Evolutionary conservation across 2,329 filamentous ascomycete genomes (phyloP).

Genomic region (Seiridium cupressi): DNA sequence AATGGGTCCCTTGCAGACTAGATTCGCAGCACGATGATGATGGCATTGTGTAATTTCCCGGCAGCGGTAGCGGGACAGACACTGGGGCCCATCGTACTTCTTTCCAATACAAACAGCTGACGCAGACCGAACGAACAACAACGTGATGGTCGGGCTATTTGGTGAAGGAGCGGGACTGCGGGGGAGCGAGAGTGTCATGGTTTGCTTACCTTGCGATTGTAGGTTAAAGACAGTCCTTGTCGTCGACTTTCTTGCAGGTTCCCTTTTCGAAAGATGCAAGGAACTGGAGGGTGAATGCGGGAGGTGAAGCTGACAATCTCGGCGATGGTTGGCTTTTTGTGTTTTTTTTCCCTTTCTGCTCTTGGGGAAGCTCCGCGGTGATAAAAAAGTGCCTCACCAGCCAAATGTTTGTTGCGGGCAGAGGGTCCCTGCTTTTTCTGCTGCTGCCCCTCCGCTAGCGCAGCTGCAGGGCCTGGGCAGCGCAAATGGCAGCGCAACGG

Average conservation of each 20-base stretch:
- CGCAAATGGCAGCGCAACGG: background rate
- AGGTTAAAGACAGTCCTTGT: too few relatives aligned
- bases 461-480: background rate
- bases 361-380: conserved; percentile 5
- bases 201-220: too few relatives aligned
- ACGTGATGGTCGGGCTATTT: too few relatives aligned
- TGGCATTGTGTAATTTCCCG: too few relatives aligned
- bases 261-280: background rate
- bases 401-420: background rate
- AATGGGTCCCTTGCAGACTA: too few relatives aligned
- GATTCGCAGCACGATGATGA: too few relatives aligned
- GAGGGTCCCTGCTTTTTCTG: background rate
- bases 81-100: too few relatives aligned
- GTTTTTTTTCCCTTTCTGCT: background rate
- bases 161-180: too few relatives aligned
- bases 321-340: background rate
- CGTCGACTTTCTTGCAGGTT: background rate
- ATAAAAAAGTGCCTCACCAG: conserved; percentile 6
- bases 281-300: background rate
- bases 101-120: too few relatives aligned
- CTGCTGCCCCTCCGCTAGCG: background rate
- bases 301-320: background rate
- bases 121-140: too few relatives aligned
- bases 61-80: too few relatives aligned
- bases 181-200: too few relatives aligned